A percentile compares a stretch with the other conserved stretches of the same genome.
phyloP scores from a whole-genome alignment of 495 filamentous ascomycete genomes.

The Aspergillus cavernicola region DNA sequence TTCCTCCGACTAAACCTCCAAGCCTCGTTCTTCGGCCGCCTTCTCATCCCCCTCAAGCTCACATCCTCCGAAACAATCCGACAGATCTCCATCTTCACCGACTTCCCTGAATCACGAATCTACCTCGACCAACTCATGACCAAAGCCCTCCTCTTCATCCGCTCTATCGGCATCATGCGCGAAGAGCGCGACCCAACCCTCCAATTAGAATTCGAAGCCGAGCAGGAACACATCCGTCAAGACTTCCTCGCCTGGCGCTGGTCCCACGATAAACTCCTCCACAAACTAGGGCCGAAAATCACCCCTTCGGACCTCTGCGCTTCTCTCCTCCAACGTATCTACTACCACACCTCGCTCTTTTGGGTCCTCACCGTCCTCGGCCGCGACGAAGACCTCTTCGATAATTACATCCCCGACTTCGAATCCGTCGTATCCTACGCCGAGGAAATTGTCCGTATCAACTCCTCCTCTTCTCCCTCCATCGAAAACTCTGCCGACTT shows the following conservation, averaged over 20 bases:
- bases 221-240: neutral
- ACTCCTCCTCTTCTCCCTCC: too few species aligned
- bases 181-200: neutral
- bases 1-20: constrained; percentile 14
- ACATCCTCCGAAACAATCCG: neutral
- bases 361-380: constrained; percentile 3
- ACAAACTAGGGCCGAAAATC: neutral
- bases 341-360: constrained; percentile 6
- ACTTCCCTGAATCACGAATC: neutral
- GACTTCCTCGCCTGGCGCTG: neutral
- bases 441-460: constrained; percentile 6
- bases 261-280: constrained; percentile 6
- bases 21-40: constrained; percentile 9
- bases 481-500: neutral
- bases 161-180: constrained; percentile 4
- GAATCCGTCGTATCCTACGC: constrained; percentile 4
- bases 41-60: neutral
- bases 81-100: neutral
- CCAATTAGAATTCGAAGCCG: neutral
- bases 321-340: constrained; percentile 3
- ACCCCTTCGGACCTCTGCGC: constrained; percentile 3
- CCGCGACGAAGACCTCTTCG: neutral
- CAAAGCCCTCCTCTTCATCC: constrained; percentile 13
- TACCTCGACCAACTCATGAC: constrained; percentile 11
- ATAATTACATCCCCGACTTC: constrained; percentile 4